These are phyloP conservation scores for Intubia oerlemansii DNA, from an alignment of 2,329 filamentous ascomycete species.

Conservation along the genomic window DNA sequence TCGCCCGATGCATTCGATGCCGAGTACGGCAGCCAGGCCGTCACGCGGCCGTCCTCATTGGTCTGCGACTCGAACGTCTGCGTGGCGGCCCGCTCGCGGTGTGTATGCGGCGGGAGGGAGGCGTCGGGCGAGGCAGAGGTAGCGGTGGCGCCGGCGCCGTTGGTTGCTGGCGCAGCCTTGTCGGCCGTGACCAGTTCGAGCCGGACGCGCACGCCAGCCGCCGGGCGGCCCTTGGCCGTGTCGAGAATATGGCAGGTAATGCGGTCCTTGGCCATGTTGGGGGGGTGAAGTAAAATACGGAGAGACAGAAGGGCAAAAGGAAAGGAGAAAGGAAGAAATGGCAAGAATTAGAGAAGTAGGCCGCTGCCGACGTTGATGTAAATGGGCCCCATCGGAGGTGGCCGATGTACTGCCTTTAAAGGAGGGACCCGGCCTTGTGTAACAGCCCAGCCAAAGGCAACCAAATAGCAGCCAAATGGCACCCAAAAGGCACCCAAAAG, in stretches of 20 bases:
- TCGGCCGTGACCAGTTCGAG: slow-evolving; percentile 26
- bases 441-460: too few species aligned
- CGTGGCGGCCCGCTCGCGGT: slow-evolving; percentile 16
- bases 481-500: too few species aligned
- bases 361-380: too few species aligned
- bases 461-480: too few species aligned
- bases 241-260: slow-evolving; percentile 82
- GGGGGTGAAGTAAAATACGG: too few species aligned
- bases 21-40: slow-evolving; percentile 41
- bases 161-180: slow-evolving; percentile 10
- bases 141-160: slow-evolving; percentile 10
- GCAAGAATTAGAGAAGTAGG: too few species aligned
- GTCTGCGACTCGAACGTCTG: slow-evolving; percentile 44
- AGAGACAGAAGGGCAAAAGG: too few species aligned
- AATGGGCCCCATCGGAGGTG: too few species aligned
- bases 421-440: too few species aligned
- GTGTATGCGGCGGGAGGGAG: slow-evolving; percentile 10
- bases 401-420: too few species aligned
- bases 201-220: slow-evolving; percentile 41
- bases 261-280: slow-evolving; percentile 30
- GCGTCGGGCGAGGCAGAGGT: slow-evolving; percentile 4
- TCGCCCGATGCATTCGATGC: slow-evolving; percentile 27
- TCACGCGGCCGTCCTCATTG: slow-evolving; percentile 56
- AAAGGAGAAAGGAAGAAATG: too few species aligned
- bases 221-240: slow-evolving; percentile 53